These are phyloP conservation scores for Sedum album DNA, from an alignment of 164 flowering plant species.

Conservation along the genomic window DNA sequence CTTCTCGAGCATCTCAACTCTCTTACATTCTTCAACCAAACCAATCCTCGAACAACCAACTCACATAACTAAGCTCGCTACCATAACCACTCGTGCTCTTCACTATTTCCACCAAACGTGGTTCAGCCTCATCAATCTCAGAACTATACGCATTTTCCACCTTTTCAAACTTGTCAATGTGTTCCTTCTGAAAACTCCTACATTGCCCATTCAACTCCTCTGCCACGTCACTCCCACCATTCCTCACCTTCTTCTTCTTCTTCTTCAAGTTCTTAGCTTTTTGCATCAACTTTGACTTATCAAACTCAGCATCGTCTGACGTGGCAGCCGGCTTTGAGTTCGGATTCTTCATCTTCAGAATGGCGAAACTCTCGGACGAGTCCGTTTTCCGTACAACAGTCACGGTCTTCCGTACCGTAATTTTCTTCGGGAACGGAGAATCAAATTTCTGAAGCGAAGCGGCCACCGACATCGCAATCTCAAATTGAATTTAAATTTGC, in stretches of 20 bases:
- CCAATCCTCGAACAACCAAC: constrained; percentile 10
- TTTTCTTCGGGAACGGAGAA: no score
- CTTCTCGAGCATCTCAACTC: constrained; percentile 16
- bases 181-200: not conserved
- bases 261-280: not conserved
- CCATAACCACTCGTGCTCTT: not conserved
- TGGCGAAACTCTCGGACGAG: no score
- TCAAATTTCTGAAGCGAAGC: no score
- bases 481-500: no score
- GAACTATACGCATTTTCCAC: not conserved
- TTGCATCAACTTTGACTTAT: no score
- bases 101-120: not conserved
- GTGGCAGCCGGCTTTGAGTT: no score
- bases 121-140: not conserved
- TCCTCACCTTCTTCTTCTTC: not conserved
- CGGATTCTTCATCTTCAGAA: no score
- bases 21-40: constrained; percentile 11
- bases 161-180: not conserved
- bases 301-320: no score
- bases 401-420: no score
- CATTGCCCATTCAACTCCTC: not conserved
- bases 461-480: no score
- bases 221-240: not conserved
- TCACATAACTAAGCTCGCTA: constrained; percentile 3
- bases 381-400: no score